These are phyloP conservation scores for Limonium bicolor DNA, from an alignment of 148 eudicot species.

Conservation along the genomic window DNA sequence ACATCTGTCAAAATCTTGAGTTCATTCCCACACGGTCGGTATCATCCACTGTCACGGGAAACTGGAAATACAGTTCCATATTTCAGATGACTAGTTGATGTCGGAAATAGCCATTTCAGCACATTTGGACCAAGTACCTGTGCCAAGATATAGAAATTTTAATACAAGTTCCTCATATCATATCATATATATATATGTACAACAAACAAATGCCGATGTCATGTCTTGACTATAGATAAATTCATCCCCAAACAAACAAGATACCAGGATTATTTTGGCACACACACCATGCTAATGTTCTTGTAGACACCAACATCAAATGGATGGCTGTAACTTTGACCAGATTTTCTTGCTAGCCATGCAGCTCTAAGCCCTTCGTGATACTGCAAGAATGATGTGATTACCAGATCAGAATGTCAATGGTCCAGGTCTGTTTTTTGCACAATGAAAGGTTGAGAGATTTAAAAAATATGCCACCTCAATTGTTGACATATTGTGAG, in stretches of 20 bases:
- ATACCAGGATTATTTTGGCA: no score
- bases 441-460: not conserved
- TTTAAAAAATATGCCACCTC: constrained; percentile 36
- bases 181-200: not conserved
- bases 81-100: constrained; percentile 39
- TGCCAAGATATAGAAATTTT: not conserved
- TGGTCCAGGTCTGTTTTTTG: not conserved
- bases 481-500: constrained; percentile 54
- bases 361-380: constrained; percentile 37
- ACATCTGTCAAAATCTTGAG: no score
- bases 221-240: not conserved
- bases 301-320: constrained; percentile 48
- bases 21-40: no score
- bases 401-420: not conserved
- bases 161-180: not conserved
- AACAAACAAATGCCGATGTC: not conserved
- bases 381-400: constrained; percentile 17
- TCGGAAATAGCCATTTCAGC: constrained; percentile 53
- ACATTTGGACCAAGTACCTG: constrained; percentile 55
- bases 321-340: constrained; percentile 43
- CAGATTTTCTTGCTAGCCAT: constrained; percentile 58
- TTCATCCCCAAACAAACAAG: not conserved
- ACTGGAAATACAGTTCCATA: constrained; percentile 48
- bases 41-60: constrained; percentile 23
- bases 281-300: constrained; percentile 32